Base-by-base conservation (phyloP, 768 basidiomycete genomes). In the Boletellus ananas region DNA sequence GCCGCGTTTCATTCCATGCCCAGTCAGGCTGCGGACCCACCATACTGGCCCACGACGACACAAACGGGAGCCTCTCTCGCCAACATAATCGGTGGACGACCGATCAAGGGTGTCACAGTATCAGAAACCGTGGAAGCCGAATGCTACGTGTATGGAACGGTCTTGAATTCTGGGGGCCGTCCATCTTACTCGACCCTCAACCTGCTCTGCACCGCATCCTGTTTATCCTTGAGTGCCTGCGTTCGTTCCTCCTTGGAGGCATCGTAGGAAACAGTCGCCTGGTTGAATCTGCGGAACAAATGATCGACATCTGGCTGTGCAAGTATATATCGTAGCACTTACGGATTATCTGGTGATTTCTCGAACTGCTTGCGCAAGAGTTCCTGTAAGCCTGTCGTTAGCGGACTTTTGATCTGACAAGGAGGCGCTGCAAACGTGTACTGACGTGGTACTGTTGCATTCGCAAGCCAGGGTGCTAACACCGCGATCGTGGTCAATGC, bases 291-390 rank as follows among this genome's bases (percentile, higher is more conserved):
- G 58, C 17, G 25, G 8, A 42, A 25, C 13, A 33, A 12, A 38
- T 17, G 45, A 43, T 53, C 41, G 31, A 40, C 27, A 44, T 52
- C 16, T 16, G 33, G 49, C 56, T 21, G 41, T 58, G 48, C 43
- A 49, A 38, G 43, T 29, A 39, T 34, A 9, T 16, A 35, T 41
- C 20, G 4, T 34, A 17, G 13, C 5, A 33, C 87, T 63, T 71
- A 94, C 93, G 94, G 90, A 69, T 96, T 96, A 54, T 96, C 94
- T 0, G 93, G 90, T 2, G 90, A 85, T 69, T 96, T 97, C 69
- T 96, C 90, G 83, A 97, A 97, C 67, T 91, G 84, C 71, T 95
- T 96, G 80, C 81, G 86, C 42, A 96, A 71, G 43, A 93, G 70
- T 52, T 97, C 94, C 81, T 92, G 63, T 55, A 47, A 31, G 31